Evolutionary conservation across 2,329 filamentous ascomycete species (phyloP), one percentile per base, ranked within the genome.

Genomic region (Pestalotiopsis sp.): DNA sequence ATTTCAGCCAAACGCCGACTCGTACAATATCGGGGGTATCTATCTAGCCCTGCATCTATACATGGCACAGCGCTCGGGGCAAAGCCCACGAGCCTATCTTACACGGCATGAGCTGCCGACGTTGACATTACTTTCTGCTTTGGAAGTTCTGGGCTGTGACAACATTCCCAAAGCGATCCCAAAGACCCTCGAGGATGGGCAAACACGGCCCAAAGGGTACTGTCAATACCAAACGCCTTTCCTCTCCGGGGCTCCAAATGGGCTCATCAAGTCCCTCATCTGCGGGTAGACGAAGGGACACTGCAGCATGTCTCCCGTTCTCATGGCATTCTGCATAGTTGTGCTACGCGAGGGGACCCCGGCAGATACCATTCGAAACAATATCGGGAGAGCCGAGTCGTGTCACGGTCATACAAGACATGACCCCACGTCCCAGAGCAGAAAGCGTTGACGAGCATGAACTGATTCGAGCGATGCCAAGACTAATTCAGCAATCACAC

Each of bases 401-500:
- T 76, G 70, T 70, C 70, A 76, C 66, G 49, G 75, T 78, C 14
- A 69, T 71, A 79, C 76, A 71, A 74, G 73, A 73, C 71, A 73
- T 23, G 36, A 64, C 71, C 69, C 72, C 71, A 70, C 71, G 69
- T 77, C 80, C 80, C 73, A 80, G 78, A 77, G 77, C 73, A 80
- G 80, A 73, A 82, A 78, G 76, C 74, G 69, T 80, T 80, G 78
- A 80, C 78, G 80, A 82, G 73, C 73, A 79, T 74, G 71, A 70
- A 76, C 77, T 73, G 70, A 60, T 66, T 66, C 66, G 62, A 71
- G 61, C 69, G 65, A n/a, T 7, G 56, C 17, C 61, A 20, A 41
- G 66, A 65, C 69, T 59, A 66, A 69, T 73, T 36, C 66, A 90
- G 75, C 88, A 90, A 77, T 90, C 86, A 75, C 88, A 90, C 73